Conservation (phyloP, 345 rosid species). For the Euphorbia lathyris region DNA sequence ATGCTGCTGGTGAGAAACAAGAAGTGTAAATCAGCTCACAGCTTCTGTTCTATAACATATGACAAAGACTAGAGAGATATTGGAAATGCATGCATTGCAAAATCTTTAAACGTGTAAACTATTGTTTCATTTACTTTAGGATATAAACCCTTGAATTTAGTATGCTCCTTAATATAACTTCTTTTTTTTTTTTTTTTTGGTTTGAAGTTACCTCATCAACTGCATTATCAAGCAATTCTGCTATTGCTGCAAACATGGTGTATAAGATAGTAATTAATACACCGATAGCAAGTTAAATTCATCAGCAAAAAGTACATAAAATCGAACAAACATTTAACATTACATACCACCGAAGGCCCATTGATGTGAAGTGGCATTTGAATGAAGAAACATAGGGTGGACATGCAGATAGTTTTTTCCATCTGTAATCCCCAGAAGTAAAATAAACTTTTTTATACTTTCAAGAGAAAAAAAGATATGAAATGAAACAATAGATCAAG, state of each 20-base stretch:
- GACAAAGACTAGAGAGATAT: no score
- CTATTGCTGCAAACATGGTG: slow-evolving; percentile 61
- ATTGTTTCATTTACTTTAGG: no score
- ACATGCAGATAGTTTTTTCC: slow-evolving; percentile 81
- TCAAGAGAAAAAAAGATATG: background rate
- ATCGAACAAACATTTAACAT: background rate
- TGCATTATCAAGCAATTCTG: slow-evolving; percentile 94
- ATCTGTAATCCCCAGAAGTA: slow-evolving; percentile 44
- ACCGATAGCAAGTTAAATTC: background rate
- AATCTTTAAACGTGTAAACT: no score
- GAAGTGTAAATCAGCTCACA: no score
- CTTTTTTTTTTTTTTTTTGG: no score
- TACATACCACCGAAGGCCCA: slow-evolving; percentile 97
- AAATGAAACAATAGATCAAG: slow-evolving; percentile 8
- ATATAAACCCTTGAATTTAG: no score
- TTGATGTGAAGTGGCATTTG: slow-evolving; percentile 97
- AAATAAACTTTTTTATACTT: background rate
- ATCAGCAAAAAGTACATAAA: slow-evolving; percentile 6
- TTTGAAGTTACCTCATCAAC: slow-evolving; percentile 92
- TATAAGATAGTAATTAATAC: slow-evolving; percentile 4
- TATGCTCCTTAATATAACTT: no score
- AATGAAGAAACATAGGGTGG: slow-evolving; percentile 96
- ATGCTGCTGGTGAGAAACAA: no score
- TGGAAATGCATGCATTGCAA: no score
- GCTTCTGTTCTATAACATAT: no score